Evolutionary conservation across 2,329 filamentous ascomycete genomes (phyloP).

Genomic region (Byssoonygena ceratinophila): DNA sequence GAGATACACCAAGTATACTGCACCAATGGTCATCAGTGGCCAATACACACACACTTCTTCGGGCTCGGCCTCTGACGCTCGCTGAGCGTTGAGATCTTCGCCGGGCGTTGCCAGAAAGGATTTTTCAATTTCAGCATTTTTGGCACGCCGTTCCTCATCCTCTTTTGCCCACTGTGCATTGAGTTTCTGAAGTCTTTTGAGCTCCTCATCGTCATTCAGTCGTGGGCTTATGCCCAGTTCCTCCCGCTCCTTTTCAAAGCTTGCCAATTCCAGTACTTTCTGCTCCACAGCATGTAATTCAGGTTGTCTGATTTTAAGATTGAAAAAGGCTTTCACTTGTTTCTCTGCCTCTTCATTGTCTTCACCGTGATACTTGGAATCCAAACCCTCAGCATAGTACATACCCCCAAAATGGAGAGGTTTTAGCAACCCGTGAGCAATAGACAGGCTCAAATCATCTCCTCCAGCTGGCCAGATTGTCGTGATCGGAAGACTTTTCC

Average conservation of each 20-base stretch:
- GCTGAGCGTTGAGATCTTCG: no score
- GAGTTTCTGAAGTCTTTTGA: no score
- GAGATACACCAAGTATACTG: no score
- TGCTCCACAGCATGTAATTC: slow-evolving; percentile 1
- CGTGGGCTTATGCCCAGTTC: background rate
- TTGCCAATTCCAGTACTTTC: background rate
- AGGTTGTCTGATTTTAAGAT: background rate
- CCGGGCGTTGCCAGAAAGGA: no score
- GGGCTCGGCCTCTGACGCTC: no score
- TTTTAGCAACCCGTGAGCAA: background rate
- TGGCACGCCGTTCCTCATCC: no score
- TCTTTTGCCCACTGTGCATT: no score
- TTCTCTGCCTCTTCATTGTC: background rate
- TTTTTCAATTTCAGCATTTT: no score
- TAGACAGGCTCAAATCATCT: background rate
- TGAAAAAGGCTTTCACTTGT: slow-evolving; percentile 1
- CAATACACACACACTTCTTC: no score
- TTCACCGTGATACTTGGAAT: background rate
- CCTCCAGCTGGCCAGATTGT: background rate
- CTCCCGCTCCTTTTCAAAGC: slow-evolving; percentile 1
- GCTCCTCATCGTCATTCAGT: background rate
- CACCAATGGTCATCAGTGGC: no score
- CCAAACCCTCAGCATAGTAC: background rate
- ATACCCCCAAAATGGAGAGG: background rate
- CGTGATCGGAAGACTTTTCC: background rate